Base-by-base conservation (phyloP, 208 protist species). In the Crithidia bombi region DNA sequence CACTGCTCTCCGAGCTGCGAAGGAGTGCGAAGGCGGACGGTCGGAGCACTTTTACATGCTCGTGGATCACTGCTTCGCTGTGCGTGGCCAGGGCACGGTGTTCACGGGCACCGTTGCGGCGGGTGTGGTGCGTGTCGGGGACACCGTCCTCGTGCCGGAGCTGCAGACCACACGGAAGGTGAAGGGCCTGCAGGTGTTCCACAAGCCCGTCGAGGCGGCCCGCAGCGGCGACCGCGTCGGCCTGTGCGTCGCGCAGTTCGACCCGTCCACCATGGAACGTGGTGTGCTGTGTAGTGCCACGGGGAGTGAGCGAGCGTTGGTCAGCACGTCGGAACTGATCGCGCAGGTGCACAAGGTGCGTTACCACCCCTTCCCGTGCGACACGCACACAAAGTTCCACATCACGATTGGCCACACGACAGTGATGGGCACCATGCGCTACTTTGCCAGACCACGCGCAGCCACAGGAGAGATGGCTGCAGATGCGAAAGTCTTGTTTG, bases 21-120 rank as follows among this genome's bases (percentile, higher is more conserved):
- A 55, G 23, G 58, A 64, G 23, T 61, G 64, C 15, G 74, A 82
- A 9, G 23, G 26, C 0, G 33, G 43, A 36, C 44, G 56, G 19
- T 35, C 47, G n/a, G 36, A 49, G 7, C 21, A 38, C 14, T 98
- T 99, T 52, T 70, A 98, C 51, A 97, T 99, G 86, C 86, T 96
- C 32, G 85, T 99, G 64, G 98, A 99, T 75, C 98, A 99, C 81
- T 99, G 98, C 87, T 99, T 99, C 81, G 82, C 83, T 19, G 92
- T 99, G 38, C 93, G 97, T 33, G 97, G 97, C 10, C 96, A 99
- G 66, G 98, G 98, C 39, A 98, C 95, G 12, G 89, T 99, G 12
- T 82, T 99, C 64, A 99, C 98, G 0, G 97, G 98, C 49, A 99
- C 98, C n/a, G 81, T 99, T 1, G 71, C 98, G 10, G 61, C 68